Conservation (phyloP, 2,329 filamentous ascomycete genomes). For the Beauveria sp. region DNA sequence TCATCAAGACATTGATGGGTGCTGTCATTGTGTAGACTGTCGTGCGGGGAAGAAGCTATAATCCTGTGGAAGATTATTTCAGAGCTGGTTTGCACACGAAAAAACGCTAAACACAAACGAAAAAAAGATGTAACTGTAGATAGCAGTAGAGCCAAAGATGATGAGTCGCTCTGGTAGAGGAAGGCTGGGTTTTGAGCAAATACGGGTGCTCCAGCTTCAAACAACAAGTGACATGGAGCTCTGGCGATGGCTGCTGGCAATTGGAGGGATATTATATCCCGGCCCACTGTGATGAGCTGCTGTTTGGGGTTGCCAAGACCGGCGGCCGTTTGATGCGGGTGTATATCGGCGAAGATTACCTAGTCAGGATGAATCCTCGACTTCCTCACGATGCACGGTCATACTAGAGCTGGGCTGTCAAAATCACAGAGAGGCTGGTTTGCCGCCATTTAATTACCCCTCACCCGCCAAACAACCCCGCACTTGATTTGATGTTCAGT, state of each 20-base stretch:
- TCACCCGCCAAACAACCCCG: conserved; percentile 6
- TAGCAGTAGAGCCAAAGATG: neutral
- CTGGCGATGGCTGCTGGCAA: neutral
- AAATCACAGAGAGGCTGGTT: too few relatives aligned
- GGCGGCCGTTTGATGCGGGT: neutral
- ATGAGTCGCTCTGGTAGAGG: neutral
- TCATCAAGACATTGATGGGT: conserved; percentile 20
- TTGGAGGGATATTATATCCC: conserved; percentile 10
- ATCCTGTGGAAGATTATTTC: neutral
- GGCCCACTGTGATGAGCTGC: neutral
- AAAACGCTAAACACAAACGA: neutral
- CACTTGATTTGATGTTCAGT: neutral
- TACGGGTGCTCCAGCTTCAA: neutral
- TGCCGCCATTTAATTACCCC: neutral
- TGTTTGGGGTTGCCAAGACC: neutral
- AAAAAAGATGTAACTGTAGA: neutral
- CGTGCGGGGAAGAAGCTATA: neutral
- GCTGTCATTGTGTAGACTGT: neutral
- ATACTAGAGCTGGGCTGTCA: too few relatives aligned
- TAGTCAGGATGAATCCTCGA: too few relatives aligned
- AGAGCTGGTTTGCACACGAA: neutral
- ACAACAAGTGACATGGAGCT: neutral
- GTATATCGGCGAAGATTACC: neutral
- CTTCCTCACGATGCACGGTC: too few relatives aligned
- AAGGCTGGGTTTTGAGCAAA: neutral